Base-by-base conservation (phyloP, 2,329 filamentous ascomycete species). In the Fusarium sp. region DNA sequence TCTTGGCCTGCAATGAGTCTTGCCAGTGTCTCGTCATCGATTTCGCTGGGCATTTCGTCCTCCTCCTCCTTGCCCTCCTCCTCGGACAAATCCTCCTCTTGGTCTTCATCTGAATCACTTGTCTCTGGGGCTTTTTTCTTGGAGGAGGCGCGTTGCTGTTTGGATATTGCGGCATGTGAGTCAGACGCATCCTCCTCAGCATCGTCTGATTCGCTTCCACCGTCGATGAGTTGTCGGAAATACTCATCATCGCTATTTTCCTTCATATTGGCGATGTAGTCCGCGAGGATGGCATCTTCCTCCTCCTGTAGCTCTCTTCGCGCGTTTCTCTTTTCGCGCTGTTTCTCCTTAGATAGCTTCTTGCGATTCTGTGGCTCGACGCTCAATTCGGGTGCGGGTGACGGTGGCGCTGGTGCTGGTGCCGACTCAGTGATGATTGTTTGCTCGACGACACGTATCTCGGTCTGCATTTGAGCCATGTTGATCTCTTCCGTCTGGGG, bases 221-320 rank as follows among this genome's bases (percentile, higher is more conserved):
- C 65, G 27, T 67, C 45, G 7, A 74, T 58, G 9, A 75, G 50
- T 50, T 70, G 54, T 22, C 37, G 67, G 14, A 74, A 70, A 24
- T 75, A 74, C 22, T 74, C 72, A n/a, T 94, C 91, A 76, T 84
- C 83, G 29, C 84, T 85, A 57, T 87, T 86, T 1, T 86, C 86
- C 20, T 82, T 83, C 77, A 94, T 86, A 71, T 95, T 94, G 50
- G 89, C 87, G 77, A 94, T 92, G 76, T 95, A 95, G 77, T 95
- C 93, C 1, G 89, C 88, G 75, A 92, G 83, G 48, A 91, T 85
- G 1, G 86, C 88, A 43, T 91, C 89, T 20, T 92, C 87, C 9
- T 88, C 85, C 3, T 75, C 68, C 27, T 71, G 67, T 10, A 50
- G 39, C 56, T 37, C 45, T 3, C 43, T 33, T 35, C 52, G 65